Conservation (phyloP, 1,284 basidiomycete genomes). For the Ustilago xerochloae region DNA sequence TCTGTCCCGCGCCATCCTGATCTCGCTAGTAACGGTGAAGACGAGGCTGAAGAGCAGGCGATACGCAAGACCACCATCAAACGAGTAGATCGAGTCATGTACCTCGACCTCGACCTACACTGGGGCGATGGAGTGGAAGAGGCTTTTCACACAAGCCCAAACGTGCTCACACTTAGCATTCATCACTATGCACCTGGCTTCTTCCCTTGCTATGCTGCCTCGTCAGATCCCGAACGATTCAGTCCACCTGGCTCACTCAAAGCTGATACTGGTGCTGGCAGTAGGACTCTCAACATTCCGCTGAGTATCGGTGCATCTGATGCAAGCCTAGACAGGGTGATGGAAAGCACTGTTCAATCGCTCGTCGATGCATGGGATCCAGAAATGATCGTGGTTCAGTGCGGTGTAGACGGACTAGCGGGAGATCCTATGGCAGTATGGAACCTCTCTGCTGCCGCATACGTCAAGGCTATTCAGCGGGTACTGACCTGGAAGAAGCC, state of each 20-base stretch:
- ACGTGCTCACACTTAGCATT: slow-evolving; percentile 77
- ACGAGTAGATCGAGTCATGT: slow-evolving; percentile 68
- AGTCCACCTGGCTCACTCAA: slow-evolving; percentile 37
- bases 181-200: slow-evolving; percentile 85
- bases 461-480: slow-evolving; percentile 22
- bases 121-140: slow-evolving; percentile 82
- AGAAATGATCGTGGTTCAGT: slow-evolving; percentile 83
- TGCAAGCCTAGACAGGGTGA: slow-evolving; percentile 20
- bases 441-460: slow-evolving; percentile 77
- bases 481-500: slow-evolving; percentile 41
- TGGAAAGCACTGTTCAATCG: slow-evolving; percentile 69
- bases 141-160: slow-evolving; percentile 70
- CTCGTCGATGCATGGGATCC: slow-evolving; percentile 77
- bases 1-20: neutral
- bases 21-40: neutral
- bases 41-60: neutral
- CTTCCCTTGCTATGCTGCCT: slow-evolving; percentile 74
- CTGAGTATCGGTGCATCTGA: slow-evolving; percentile 30
- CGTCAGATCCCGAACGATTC: slow-evolving; percentile 29
- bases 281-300: slow-evolving; percentile 40
- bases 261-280: slow-evolving; percentile 13
- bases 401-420: slow-evolving; percentile 85
- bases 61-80: slow-evolving; percentile 34
- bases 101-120: slow-evolving; percentile 91
- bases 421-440: slow-evolving; percentile 78